These are phyloP conservation scores for Cutaneotrichosporon sp. DNA, from an alignment of 1,284 basidiomycete genomes.

Conservation along the genomic window DNA sequence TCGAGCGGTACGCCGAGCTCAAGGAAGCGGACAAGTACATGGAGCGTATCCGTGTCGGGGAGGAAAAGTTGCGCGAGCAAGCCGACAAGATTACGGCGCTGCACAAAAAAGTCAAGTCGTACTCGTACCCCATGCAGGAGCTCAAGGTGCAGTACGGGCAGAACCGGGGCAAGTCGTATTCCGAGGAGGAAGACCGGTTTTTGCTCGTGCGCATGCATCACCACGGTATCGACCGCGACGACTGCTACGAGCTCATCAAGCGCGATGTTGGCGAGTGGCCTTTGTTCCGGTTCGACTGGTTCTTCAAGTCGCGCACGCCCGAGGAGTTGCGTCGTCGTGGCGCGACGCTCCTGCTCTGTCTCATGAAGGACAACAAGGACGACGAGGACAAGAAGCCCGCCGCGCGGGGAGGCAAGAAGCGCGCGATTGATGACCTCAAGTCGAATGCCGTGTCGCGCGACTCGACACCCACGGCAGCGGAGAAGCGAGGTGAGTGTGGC, in stretches of 20 bases:
- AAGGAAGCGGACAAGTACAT: conserved; percentile 77
- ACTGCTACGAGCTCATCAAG: conserved; percentile 94
- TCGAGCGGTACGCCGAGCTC: conserved; percentile 81
- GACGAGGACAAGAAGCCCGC: conserved; percentile 54
- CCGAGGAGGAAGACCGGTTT: conserved; percentile 95
- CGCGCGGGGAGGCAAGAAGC: conserved; percentile 45
- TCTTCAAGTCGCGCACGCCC: conserved; percentile 91
- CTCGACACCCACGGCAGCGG: conserved; percentile 34
- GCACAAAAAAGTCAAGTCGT: conserved; percentile 76
- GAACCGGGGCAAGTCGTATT: conserved; percentile 92
- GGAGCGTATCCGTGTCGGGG: conserved; percentile 72
- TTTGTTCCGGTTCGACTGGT: conserved; percentile 98
- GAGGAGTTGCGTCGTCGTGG: conserved; percentile 87
- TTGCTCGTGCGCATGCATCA: conserved; percentile 83
- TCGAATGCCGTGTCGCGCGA: conserved; percentile 36
- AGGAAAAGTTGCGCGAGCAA: conserved; percentile 64
- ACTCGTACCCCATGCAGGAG: conserved; percentile 87
- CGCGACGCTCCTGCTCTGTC: conserved; percentile 80
- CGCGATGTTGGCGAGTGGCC: conserved; percentile 92
- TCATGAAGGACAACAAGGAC: conserved; percentile 70
- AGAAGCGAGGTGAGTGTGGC: conserved; percentile 20
- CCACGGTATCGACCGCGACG: conserved; percentile 86
- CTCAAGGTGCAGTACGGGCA: conserved; percentile 89
- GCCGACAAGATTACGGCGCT: conserved; percentile 72
- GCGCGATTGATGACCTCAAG: conserved; percentile 49